Base-by-base conservation (phyloP, 2,329 filamentous ascomycete genomes). In the Chaetomiaceae sp. region DNA sequence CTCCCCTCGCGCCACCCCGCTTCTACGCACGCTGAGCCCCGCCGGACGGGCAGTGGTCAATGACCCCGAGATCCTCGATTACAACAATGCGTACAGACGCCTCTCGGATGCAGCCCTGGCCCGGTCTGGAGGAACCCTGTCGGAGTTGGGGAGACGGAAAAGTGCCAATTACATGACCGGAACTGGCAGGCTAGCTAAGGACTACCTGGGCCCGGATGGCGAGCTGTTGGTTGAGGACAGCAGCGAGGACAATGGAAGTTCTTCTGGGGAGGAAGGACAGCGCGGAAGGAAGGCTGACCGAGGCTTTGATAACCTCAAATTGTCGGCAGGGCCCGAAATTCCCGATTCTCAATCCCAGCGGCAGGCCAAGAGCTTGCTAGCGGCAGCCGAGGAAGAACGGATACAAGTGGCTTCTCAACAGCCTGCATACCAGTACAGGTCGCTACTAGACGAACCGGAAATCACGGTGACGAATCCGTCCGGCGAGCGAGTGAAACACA, bases 381-480 rank as follows among this genome's bases (percentile, higher is more conserved):
- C 85, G 34, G 87, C 86, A 6, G 85, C 85, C 1, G 86, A 92
- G 65, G 85, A 90, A 75, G 88, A 92, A 66, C 80, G 89, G 89
- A 76, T 29, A 7, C 68, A 78, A 62, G 73, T 86, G 59, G 70
- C 77, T 20, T 71, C 76, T 3, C 72, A 75, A 47, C 79, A 72
- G 46, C 69, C 72, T 1, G 63, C 64, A 21, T 75, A 84, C 58
- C 75, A 80, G 54, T 85, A 86, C 58, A 73, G 79, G 30, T 87
- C 85, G 6, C 71, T 88, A 2, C 73, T 89, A 14, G 75, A 78
- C 34, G 85, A 89, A 45, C 84, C 85, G 2, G 75, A 82, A 57
- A 83, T 87, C 55, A 85, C 79, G 7, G 70, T 87, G 27, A 88
- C 82, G 0, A 78, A 75, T 27, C 80, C 86, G 1, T 73, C 78